Percentiles rank a stretch among this genome's conserved stretches.
Evolutionary conservation across 2,329 filamentous ascomycete species (phyloP).

Genomic region (Fusarium sp.): DNA sequence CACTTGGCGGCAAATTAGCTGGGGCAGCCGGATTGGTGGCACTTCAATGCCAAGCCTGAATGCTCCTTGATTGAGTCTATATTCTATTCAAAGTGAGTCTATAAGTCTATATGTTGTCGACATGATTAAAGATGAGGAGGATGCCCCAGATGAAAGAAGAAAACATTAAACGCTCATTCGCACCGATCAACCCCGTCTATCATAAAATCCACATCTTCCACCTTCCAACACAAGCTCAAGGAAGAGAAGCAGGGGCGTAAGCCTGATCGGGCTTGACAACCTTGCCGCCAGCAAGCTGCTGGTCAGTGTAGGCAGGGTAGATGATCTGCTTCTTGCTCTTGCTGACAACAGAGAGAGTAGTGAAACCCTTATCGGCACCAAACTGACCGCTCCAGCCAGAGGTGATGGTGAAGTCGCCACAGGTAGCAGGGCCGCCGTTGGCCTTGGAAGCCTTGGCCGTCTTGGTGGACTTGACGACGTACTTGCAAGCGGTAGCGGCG

Average conservation of each 20-base stretch:
- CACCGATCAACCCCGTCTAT: background rate
- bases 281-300: constrained; percentile 53
- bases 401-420: constrained; percentile 59
- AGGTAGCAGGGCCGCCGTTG: constrained; percentile 52
- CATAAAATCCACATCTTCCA: background rate
- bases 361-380: constrained; percentile 60
- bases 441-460: constrained; percentile 46
- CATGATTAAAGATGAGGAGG: background rate
- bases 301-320: constrained; percentile 62
- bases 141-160: background rate
- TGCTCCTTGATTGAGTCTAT: background rate
- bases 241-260: constrained; percentile 48
- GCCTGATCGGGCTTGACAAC: constrained; percentile 59
- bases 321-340: constrained; percentile 53
- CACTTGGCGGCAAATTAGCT: no score
- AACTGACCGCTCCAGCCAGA: constrained; percentile 65
- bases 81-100: background rate
- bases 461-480: constrained; percentile 44
- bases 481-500: constrained; percentile 43
- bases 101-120: background rate
- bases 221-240: background rate
- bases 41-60: background rate
- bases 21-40: no score
- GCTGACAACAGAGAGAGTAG: constrained; percentile 57
- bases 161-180: background rate